These are phyloP conservation scores for Secale cereale DNA, from an alignment of 176 grass and related monocot species.

Conservation along the genomic window DNA sequence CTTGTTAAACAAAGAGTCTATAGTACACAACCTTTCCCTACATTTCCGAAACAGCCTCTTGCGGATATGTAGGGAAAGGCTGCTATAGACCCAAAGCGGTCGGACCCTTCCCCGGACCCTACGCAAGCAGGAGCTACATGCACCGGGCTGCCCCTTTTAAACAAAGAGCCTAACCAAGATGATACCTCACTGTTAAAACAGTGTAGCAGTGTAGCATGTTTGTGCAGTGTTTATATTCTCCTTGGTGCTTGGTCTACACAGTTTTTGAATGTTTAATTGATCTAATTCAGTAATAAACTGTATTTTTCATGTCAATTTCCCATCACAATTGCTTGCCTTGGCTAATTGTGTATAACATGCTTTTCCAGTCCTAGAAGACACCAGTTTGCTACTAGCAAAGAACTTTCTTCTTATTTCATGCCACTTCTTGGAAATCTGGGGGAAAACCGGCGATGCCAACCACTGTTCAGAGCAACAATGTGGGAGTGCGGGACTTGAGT, in stretches of 20 bases:
- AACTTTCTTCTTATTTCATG: constrained; percentile 78
- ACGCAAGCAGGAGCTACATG: too few species aligned
- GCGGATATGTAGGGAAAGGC: too few species aligned
- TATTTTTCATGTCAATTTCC: background rate
- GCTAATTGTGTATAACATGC: constrained; percentile 18
- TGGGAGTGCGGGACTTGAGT: constrained; percentile 25
- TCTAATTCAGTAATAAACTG: background rate
- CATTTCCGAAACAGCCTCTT: too few species aligned
- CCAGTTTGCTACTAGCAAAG: constrained; percentile 87
- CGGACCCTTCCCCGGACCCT: too few species aligned
- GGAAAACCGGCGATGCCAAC: constrained; percentile 25
- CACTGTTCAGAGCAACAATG: constrained; percentile 28
- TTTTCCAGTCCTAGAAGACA: constrained; percentile 78
- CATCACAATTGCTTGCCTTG: background rate
- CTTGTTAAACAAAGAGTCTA: constrained; percentile 6
- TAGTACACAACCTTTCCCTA: too few species aligned
- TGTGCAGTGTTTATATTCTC: constrained; percentile 18
- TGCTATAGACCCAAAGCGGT: too few species aligned
- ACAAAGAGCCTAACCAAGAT: background rate
- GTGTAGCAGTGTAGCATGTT: background rate
- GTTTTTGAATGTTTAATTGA: background rate
- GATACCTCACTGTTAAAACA: constrained; percentile 2
- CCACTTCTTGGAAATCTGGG: constrained; percentile 68
- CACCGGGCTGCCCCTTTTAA: too few species aligned
- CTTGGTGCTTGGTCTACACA: background rate